Base-by-base conservation (phyloP, 2,329 filamentous ascomycete genomes). In the Xylaria sp. region DNA sequence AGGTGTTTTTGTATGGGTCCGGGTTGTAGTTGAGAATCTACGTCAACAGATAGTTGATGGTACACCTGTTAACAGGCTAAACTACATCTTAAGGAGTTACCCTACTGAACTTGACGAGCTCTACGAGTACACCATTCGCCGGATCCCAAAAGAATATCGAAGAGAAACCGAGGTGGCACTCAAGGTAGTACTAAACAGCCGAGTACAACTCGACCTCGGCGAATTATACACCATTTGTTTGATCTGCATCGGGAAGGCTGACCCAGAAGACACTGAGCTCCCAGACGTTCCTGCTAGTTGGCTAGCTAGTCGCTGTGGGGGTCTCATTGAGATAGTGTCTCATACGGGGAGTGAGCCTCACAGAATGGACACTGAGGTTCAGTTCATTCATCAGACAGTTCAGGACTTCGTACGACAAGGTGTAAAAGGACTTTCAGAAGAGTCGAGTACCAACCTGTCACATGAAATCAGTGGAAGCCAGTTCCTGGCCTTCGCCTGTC, bases 371-470 rank as follows among this genome's bases (percentile, higher is more conserved):
- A 12, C 15, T 28, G 15, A 34, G 15, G 55, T 58, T 10, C 34
- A 58, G 2, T 44, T 44, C 13, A 58, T 58, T 25, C 37, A 58
- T 44, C 55, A 58, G 34, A 58, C 37, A 2, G 37, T 58, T 18
- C 37, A 58, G 37, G 55, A 58, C 6, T 44, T 44, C 23, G 37
- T 58, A 25, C 55, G 39, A 28, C 55, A 44, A 9, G 55, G 55
- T 1, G 44, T 58, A 3, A 44, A 58, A 28, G 55, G 55, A 10
- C 20, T 58, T 28, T 44, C 37, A 34, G 23, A 54, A 13, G 28
- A 31, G 28, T 9, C 6, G 18, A 54, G 28, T 34, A 31, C 28
- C 15, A 8, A 54, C 18, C 3, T 8, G 5, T n/a, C 51, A 54
- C 25, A n/a, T n/a, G 13, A 3, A 31, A 31, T 54, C 51, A 54